phyloP scores from a whole-genome alignment of 768 basidiomycete species.

The Tulasnella calospora region DNA sequence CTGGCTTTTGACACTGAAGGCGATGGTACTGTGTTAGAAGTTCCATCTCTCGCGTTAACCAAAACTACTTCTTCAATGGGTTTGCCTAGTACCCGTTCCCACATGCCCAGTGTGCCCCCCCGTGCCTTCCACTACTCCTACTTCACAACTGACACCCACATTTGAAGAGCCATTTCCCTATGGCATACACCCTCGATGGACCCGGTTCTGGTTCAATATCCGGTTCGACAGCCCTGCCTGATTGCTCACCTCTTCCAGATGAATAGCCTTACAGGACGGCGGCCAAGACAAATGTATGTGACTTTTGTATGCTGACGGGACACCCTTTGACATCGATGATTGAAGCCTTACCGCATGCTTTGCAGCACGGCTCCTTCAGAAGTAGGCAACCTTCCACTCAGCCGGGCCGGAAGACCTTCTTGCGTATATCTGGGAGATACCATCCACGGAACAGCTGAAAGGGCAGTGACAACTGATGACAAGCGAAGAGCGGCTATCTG shows the following conservation, averaged over 20 bases:
- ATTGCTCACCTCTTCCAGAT: slow-evolving; percentile 13
- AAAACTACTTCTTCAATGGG: neutral
- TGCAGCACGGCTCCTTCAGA: neutral
- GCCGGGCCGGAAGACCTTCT: neutral
- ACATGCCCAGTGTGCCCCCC: too few relatives aligned
- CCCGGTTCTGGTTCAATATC: slow-evolving; percentile 3
- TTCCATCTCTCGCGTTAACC: neutral
- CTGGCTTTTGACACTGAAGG: slow-evolving; percentile 1
- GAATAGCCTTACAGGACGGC: neutral
- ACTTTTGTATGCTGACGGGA: too few relatives aligned
- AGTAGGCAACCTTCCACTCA: neutral
- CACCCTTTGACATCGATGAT: too few relatives aligned
- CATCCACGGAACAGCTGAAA: neutral
- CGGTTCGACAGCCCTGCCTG: neutral
- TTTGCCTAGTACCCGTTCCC: neutral
- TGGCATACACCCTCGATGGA: slow-evolving; percentile 15
- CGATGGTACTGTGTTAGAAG: neutral
- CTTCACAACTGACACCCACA: neutral
- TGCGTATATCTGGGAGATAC: neutral
- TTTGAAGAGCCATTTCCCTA: slow-evolving; percentile 7
- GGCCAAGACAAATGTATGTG: neutral
- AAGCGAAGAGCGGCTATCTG: neutral
- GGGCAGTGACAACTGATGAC: neutral
- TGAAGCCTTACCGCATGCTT: neutral
- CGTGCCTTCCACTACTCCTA: too few relatives aligned